phyloP scores from a whole-genome alignment of 1,284 basidiomycete genomes.

The Leccinum pachyderme region DNA sequence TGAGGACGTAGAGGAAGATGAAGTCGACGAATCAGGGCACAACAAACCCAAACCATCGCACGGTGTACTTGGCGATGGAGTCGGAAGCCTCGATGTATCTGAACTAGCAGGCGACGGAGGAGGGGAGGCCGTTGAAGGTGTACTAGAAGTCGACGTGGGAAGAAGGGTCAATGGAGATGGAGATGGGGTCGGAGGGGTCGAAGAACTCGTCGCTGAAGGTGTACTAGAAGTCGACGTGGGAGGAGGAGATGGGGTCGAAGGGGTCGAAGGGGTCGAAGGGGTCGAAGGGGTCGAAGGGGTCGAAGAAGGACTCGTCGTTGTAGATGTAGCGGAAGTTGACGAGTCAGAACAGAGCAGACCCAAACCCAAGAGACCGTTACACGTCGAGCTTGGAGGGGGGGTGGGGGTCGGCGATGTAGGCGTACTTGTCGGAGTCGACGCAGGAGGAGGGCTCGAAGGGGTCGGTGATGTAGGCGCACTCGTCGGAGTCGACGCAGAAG shows the following conservation, averaged over 20 bases:
- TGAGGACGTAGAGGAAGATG: neutral
- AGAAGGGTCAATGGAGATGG: neutral
- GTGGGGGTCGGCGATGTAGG: neutral
- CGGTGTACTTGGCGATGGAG: neutral
- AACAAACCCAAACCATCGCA: neutral
- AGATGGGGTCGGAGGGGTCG: neutral
- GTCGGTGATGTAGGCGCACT: no score
- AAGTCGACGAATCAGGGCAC: neutral
- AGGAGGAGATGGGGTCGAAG: neutral
- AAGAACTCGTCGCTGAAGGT: neutral
- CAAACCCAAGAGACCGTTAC: constrained; percentile 15
- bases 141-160: neutral
- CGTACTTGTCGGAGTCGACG: no score
- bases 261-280: neutral
- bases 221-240: constrained; percentile 10
- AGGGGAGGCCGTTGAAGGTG: neutral
- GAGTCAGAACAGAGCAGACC: constrained; percentile 9
- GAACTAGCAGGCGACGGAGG: neutral
- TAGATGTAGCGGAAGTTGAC: constrained; percentile 11
- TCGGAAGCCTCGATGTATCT: neutral
- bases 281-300: neutral
- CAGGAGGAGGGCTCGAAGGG: no score
- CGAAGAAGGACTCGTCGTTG: neutral
- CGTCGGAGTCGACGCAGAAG: no score
- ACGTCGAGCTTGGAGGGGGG: constrained; percentile 7